Evolutionary conservation across 441 rosid species (phyloP).

Genomic region (Codiaeum variegatum): DNA sequence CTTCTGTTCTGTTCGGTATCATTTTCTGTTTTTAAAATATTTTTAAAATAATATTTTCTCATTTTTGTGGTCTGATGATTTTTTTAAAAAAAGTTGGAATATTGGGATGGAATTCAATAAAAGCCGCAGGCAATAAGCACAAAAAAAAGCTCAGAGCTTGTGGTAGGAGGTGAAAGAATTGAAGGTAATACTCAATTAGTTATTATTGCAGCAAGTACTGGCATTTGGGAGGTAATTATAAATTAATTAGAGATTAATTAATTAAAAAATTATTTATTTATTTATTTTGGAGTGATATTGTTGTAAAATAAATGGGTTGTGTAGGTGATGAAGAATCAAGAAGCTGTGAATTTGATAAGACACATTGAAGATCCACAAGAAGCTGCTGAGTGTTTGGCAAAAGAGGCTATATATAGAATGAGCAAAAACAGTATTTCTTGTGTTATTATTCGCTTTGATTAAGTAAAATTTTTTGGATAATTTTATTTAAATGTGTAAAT

Average conservation of each 20-base stretch:
- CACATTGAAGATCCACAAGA: slow-evolving; percentile 65
- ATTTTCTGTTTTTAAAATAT: too few relatives aligned
- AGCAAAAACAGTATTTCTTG: slow-evolving; percentile 65
- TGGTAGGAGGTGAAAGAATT: slow-evolving; percentile 40
- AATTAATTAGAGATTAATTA: not conserved
- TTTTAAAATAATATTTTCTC: too few relatives aligned
- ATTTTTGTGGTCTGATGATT: slow-evolving; percentile 8
- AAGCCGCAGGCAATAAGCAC: slow-evolving; percentile 25
- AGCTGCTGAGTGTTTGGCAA: slow-evolving; percentile 72
- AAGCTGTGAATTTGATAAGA: slow-evolving; percentile 62
- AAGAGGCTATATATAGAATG: slow-evolving; percentile 64
- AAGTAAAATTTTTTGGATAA: slow-evolving; percentile 5
- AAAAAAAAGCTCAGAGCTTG: slow-evolving; percentile 35
- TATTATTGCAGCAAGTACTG: slow-evolving; percentile 67
- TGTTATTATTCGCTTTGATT: slow-evolving; percentile 56
- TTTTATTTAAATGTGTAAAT: not conserved
- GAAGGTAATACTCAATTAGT: slow-evolving; percentile 55
- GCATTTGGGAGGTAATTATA: slow-evolving; percentile 77
- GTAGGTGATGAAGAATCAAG: slow-evolving; percentile 80
- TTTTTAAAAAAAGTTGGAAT: slow-evolving; percentile 26
- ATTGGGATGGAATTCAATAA: slow-evolving; percentile 37
- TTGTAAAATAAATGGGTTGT: not conserved
- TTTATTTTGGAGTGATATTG: not conserved
- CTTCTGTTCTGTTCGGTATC: too few relatives aligned
- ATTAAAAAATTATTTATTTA: not conserved